Evolutionary conservation across 2,329 filamentous ascomycete species (phyloP).

Genomic region (Colletotrichum echinochloae): DNA sequence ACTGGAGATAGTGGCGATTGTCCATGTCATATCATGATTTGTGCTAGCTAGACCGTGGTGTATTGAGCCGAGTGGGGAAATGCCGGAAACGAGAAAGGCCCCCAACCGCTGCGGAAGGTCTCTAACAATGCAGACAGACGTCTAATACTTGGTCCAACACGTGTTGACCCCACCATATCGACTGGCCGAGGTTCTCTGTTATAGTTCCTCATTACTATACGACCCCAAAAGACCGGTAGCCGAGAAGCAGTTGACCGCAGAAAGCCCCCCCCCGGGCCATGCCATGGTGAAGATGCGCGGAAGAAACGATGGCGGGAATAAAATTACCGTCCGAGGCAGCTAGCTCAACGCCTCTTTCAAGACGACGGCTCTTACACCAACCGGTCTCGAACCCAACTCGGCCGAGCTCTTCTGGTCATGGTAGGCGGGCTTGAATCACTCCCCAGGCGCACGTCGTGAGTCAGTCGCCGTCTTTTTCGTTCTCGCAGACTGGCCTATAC

Average conservation of each 20-base stretch:
- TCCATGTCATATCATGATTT: background rate
- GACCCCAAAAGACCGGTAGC: background rate
- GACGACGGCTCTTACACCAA: background rate
- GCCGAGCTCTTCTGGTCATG: background rate
- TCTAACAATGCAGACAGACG: background rate
- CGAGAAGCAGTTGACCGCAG: background rate
- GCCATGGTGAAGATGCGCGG: background rate
- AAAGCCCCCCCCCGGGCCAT: background rate
- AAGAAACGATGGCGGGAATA: background rate
- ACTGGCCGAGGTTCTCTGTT: background rate
- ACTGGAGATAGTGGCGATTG: background rate
- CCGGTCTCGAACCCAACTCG: background rate
- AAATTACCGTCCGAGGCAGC: background rate
- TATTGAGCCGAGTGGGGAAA: background rate
- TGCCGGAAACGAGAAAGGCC: background rate
- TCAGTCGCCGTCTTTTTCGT: conserved; percentile 32
- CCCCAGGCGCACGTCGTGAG: conserved; percentile 13
- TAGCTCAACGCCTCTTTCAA: background rate
- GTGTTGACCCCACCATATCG: too few species aligned
- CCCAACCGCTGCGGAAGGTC: too few species aligned
- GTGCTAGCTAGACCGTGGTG: background rate
- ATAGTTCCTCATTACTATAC: background rate
- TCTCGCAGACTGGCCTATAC: conserved; percentile 8
- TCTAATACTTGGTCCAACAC: background rate
- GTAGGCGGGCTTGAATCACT: background rate